Conservation (phyloP, 352 stramenopile species). For the Pythium vanterpoolii region DNA sequence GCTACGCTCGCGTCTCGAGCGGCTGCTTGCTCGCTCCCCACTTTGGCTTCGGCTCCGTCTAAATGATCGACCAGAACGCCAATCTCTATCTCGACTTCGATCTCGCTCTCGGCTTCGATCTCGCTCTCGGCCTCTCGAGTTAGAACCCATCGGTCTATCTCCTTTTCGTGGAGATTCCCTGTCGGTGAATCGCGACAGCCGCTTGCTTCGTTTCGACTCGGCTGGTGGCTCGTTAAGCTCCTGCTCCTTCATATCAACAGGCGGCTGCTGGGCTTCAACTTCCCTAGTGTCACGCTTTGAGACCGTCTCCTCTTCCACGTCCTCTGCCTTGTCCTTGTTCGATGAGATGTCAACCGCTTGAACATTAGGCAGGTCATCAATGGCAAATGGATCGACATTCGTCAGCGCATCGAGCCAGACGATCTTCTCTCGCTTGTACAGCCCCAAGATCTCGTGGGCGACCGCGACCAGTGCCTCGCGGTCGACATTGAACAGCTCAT, state of each 20-base stretch:
- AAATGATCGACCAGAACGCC: slow-evolving; percentile 6
- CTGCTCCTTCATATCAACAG: background rate
- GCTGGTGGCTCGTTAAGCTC: background rate
- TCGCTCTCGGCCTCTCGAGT: background rate
- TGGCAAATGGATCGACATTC: slow-evolving; percentile 57
- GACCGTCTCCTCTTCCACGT: background rate
- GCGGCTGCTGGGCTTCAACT: background rate
- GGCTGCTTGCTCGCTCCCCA: background rate
- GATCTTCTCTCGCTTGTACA: slow-evolving; percentile 58
- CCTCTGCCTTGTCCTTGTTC: background rate
- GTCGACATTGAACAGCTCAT: slow-evolving; percentile 65
- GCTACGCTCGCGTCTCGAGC: slow-evolving; percentile 1
- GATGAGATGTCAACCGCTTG: background rate
- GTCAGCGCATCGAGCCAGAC: slow-evolving; percentile 76
- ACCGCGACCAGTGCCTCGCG: slow-evolving; percentile 43
- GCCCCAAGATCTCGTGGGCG: slow-evolving; percentile 48
- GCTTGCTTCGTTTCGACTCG: background rate
- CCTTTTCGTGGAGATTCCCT: background rate
- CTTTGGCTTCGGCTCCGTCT: slow-evolving; percentile 21
- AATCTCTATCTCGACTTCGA: slow-evolving; percentile 4
- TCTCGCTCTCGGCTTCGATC: slow-evolving; percentile 15
- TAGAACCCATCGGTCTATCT: background rate
- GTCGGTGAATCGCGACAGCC: background rate
- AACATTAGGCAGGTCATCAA: slow-evolving; percentile 39
- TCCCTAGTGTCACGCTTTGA: background rate